Base-by-base conservation (phyloP, 345 rosid species). In the Cardamine occulta region DNA sequence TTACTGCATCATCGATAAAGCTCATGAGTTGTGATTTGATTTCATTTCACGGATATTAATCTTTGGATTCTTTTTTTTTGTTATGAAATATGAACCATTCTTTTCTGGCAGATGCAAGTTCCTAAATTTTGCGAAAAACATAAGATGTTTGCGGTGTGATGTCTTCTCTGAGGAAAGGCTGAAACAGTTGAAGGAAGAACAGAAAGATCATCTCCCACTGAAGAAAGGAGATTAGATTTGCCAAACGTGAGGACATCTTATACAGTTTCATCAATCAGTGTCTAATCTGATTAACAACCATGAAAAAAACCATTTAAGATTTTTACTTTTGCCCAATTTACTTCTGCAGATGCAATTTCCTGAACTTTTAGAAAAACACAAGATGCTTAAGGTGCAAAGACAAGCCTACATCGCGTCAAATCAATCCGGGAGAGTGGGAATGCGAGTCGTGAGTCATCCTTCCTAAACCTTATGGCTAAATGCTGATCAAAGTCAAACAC, bases 181-280 rank as follows among this genome's bases (percentile, higher is more conserved):
- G 55, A 82, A 76, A 77, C 89, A 84, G 70, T 75, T 89, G 32
- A 70, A 56, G 42, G 88, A 86, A 78, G 88, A 87, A 72, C 89
- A 82, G 72, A 78, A 32, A 78, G 89, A 90, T 59, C 86, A 88
- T 81, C 90, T 88, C 61, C 97, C 95, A 5, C 48, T 88, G 74
- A 94, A 94, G 86, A 89, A 87, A 82, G 98, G 97, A 70, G 98
- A 94, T 68, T 94, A 97, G 98, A 79, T 88, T 53, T 94, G 96
- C 64, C 84, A 81, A 63, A 84, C 80, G 96, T 94, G 80, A 83
- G 70, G 13, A 55, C 34, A n/a, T 70, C 23, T 63, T 53, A 55
- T 31, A 24, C 53, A 34, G 28, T 63, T 55, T 65, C 13, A 39
- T 44, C 21, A 26, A 52, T 10, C 4, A 53, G 56, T 51, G 40